These are phyloP conservation scores for Yarrowia galli DNA, from an alignment of 1,139 yeast genomes.

Conservation along the genomic window DNA sequence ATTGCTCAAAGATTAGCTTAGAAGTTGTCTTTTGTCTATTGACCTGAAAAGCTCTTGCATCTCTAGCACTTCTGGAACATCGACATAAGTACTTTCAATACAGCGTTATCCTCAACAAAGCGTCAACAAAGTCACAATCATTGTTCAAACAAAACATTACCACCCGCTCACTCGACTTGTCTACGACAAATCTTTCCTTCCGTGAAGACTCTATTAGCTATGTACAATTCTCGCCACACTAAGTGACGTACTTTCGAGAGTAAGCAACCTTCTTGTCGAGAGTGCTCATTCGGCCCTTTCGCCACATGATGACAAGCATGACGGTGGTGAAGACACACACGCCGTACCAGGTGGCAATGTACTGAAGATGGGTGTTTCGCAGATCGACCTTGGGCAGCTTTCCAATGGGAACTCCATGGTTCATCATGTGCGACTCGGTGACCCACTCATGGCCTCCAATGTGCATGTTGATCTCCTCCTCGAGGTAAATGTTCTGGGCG, in stretches of 20 bases:
- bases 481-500: slow-evolving; percentile 76
- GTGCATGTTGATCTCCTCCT: slow-evolving; percentile 58
- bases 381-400: slow-evolving; percentile 77
- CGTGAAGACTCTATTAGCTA: slow-evolving; percentile 26
- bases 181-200: too few species aligned
- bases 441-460: slow-evolving; percentile 46
- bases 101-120: too few species aligned
- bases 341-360: slow-evolving; percentile 94
- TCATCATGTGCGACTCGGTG: slow-evolving; percentile 51
- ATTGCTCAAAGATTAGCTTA: too few species aligned
- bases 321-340: slow-evolving; percentile 74
- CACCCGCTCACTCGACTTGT: too few species aligned
- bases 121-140: too few species aligned
- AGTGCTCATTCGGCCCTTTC: slow-evolving; percentile 36
- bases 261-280: slow-evolving; percentile 38
- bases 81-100: too few species aligned
- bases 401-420: slow-evolving; percentile 91
- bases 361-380: slow-evolving; percentile 90
- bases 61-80: too few species aligned
- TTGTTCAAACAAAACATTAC: too few species aligned
- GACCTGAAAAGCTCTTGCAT: too few species aligned
- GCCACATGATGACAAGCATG: slow-evolving; percentile 61
- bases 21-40: too few species aligned
- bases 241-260: slow-evolving; percentile 37
- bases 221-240: slow-evolving; percentile 6